Evolutionary conservation across 108 stramenopile species (phyloP).

Genomic region (Discostella pseudostelligera): DNA sequence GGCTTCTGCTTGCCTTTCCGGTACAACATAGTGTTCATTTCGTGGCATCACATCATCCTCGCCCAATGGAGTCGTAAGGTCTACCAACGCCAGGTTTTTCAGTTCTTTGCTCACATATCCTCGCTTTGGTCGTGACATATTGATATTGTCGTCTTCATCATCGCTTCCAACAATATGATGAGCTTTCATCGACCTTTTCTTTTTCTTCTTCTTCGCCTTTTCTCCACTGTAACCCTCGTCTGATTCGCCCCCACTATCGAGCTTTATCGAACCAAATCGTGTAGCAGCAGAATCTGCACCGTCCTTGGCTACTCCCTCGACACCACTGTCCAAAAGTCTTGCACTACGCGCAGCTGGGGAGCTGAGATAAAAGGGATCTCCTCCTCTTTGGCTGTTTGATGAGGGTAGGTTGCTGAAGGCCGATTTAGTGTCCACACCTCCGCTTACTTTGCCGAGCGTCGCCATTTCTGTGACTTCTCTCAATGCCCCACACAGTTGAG

Average conservation of each 20-base stretch:
- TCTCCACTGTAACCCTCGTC: constrained; percentile 35
- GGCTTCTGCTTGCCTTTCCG: constrained; percentile 29
- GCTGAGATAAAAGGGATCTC: constrained; percentile 78
- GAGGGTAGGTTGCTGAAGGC: constrained; percentile 19
- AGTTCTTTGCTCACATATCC: constrained; percentile 47
- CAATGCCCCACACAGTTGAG: background rate
- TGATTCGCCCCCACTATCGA: constrained; percentile 66
- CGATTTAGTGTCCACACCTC: constrained; percentile 12
- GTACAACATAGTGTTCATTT: constrained; percentile 69
- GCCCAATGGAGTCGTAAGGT: constrained; percentile 80
- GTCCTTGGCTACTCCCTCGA: constrained; percentile 18
- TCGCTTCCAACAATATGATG: constrained; percentile 59
- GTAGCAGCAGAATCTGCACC: constrained; percentile 13
- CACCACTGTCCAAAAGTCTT: constrained; percentile 13
- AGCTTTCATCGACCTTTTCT: constrained; percentile 56
- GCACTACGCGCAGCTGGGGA: constrained; percentile 22
- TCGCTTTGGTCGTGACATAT: constrained; percentile 27
- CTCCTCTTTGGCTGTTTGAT: constrained; percentile 21
- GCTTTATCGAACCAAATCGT: constrained; percentile 70
- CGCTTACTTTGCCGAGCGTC: constrained; percentile 4
- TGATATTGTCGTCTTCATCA: constrained; percentile 76
- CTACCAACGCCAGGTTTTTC: constrained; percentile 72
- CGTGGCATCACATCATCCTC: constrained; percentile 84
- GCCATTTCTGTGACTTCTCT: constrained; percentile 12
- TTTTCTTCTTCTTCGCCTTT: constrained; percentile 62